A percentile compares a stretch with the other conserved stretches of the same genome.
Conservation (phyloP, 805 yeast species). For the Wickerhamiella galacta region DNA sequence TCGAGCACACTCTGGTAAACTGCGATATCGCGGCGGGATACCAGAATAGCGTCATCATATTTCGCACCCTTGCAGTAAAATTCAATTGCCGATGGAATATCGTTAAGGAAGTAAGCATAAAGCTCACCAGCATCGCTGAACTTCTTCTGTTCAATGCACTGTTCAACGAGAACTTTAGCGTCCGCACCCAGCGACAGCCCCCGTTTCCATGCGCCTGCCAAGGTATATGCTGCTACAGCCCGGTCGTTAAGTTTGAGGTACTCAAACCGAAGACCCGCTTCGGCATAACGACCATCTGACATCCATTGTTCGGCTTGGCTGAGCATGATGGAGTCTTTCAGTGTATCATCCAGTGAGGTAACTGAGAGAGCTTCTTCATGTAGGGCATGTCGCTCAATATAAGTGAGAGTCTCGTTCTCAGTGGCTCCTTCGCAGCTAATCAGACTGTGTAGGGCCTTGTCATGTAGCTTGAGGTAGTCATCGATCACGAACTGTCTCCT, state of each 20-base stretch:
- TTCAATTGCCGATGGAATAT: slow-evolving; percentile 45
- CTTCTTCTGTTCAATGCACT: slow-evolving; percentile 40
- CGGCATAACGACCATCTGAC: slow-evolving; percentile 40
- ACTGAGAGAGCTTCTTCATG: slow-evolving; percentile 52
- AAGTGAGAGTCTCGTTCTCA: slow-evolving; percentile 41
- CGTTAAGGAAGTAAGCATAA: slow-evolving; percentile 41
- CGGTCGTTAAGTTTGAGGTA: slow-evolving; percentile 35
- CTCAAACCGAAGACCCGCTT: slow-evolving; percentile 70
- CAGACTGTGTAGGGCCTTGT: slow-evolving; percentile 54
- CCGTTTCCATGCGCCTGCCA: slow-evolving; percentile 70
- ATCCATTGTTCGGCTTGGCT: slow-evolving; percentile 48
- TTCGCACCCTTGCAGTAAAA: slow-evolving; percentile 58
- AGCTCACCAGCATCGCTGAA: slow-evolving; percentile 72
- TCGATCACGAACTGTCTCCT: slow-evolving; percentile 68
- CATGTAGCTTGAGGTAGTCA: slow-evolving; percentile 48
- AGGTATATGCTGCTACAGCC: slow-evolving; percentile 55
- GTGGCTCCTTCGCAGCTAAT: slow-evolving; percentile 22
- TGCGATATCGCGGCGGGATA: slow-evolving; percentile 26
- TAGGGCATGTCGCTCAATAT: slow-evolving; percentile 50
- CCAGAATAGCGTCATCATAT: slow-evolving; percentile 60
- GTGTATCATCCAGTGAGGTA: slow-evolving; percentile 33
- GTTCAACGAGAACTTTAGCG: slow-evolving; percentile 42
- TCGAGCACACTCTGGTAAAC: slow-evolving; percentile 31
- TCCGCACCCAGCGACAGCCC: slow-evolving; percentile 48
- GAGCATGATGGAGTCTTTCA: slow-evolving; percentile 35